A percentile compares a stretch with the other conserved stretches of the same genome.
phyloP scores from a whole-genome alignment of 192 early-diverging fungal genomes.

The Coemansia sp. region DNA sequence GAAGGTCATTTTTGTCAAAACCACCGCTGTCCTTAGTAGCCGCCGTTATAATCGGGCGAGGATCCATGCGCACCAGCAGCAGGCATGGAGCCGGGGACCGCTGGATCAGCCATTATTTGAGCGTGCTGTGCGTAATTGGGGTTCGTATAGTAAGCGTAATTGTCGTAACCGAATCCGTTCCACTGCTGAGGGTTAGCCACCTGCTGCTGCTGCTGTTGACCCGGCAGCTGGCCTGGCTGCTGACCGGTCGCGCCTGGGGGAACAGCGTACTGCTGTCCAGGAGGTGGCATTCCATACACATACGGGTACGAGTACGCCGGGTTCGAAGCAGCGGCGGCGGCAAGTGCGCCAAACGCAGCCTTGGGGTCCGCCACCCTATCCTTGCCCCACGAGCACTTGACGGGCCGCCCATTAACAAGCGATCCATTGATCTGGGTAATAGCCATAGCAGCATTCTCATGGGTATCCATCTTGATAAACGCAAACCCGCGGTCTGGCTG shows the following conservation, averaged over 20 bases:
- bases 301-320: conserved; percentile 57
- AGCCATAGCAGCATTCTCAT: conserved; percentile 87
- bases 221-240: conserved; percentile 25
- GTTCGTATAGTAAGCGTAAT: conserved; percentile 50
- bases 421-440: conserved; percentile 79
- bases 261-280: conserved; percentile 43
- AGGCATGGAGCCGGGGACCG: conserved; percentile 18
- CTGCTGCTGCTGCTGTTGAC: conserved; percentile 23
- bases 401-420: conserved; percentile 69
- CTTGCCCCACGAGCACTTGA: conserved; percentile 91
- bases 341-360: conserved; percentile 45
- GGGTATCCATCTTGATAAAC: conserved; percentile 90
- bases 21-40: conserved; percentile 15
- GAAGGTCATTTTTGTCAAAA: neutral
- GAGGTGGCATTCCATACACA: conserved; percentile 49
- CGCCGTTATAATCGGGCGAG: conserved; percentile 22
- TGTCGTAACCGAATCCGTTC: conserved; percentile 48
- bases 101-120: conserved; percentile 40
- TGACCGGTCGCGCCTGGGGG: conserved; percentile 15
- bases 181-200: conserved; percentile 40
- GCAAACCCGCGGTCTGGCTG: conserved; percentile 91
- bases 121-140: conserved; percentile 46
- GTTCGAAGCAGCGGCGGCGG: conserved; percentile 41
- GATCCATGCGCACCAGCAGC: conserved; percentile 8
- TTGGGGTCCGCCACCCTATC: conserved; percentile 64